phyloP scores from a whole-genome alignment of 2,329 filamentous ascomycete genomes.

The Colletotrichum zoysiae region DNA sequence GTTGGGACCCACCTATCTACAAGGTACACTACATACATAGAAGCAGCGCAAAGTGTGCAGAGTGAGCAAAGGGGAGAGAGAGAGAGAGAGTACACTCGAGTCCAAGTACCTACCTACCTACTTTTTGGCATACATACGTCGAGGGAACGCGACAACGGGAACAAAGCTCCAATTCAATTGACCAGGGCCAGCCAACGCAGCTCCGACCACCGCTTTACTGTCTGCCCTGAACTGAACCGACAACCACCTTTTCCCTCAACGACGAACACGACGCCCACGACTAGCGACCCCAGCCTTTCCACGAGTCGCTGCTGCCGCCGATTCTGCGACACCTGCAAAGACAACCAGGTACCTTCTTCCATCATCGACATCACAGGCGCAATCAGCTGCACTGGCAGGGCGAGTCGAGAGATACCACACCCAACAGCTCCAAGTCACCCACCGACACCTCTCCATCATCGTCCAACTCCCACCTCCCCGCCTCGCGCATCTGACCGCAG shows the following conservation, averaged over 20 bases:
- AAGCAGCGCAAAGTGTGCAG: neutral
- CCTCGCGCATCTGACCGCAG: constrained; percentile 16
- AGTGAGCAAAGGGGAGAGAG: neutral
- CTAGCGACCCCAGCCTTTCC: constrained; percentile 14
- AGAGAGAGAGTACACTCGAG: neutral
- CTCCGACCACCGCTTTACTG: constrained; percentile 32
- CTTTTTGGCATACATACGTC: constrained; percentile 2
- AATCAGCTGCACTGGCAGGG: constrained; percentile 19
- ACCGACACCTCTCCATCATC: neutral
- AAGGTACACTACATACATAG: too few relatives aligned
- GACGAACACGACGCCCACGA: constrained; percentile 28
- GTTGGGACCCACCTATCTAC: neutral
- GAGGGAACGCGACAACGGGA: constrained; percentile 22
- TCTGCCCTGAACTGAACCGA: constrained; percentile 21
- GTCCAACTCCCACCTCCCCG: neutral
- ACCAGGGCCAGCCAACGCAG: constrained; percentile 18
- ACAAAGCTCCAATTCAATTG: constrained; percentile 24
- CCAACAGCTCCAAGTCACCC: constrained; percentile 15
- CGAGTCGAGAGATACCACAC: constrained; percentile 4
- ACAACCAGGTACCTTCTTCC: neutral
- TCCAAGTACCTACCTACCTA: neutral
- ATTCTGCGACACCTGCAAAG: constrained; percentile 9
- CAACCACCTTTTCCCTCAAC: constrained; percentile 11
- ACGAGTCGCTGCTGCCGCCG: constrained; percentile 24
- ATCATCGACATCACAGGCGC: constrained; percentile 11